Evolutionary conservation across 2,329 filamentous ascomycete genomes (phyloP), one percentile per base, ranked within the genome.

Genomic region (Boeremia exigua): DNA sequence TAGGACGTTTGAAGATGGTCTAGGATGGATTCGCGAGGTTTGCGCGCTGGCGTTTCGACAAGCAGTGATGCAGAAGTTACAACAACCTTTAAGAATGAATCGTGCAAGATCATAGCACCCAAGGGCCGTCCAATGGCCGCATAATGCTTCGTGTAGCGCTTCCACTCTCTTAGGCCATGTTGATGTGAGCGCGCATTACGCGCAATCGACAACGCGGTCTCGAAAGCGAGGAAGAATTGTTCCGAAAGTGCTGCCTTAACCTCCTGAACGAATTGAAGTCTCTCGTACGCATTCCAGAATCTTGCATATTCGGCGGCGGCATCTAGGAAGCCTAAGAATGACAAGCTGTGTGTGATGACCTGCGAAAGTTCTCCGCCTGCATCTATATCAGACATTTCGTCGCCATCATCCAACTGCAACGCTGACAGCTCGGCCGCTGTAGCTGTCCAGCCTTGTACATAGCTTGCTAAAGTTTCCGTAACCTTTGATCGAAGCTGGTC

Each of bases 171-270:
- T 17, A 91, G 80, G 27, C 84, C 79, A 43, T 83, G 82, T 59
- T 90, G 87, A 23, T 86, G 79, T 27, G 83, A 83, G 62, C 86
- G 87, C 2, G 88, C 84, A 75, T 96, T 96, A 51, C 94, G 89
- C 61, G 98, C 90, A 8, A 91, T 92, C 8, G 94, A 97, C 54
- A 96, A 88, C 8, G 92, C 90, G 0, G 91, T 92, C 77, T 98
- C 95, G 33, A 98, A 85, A 2, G 90, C 88, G 11, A 96, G 86
- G 62, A 97, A 82, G 71, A 96, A 96, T 6, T 86, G 82, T 68
- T 96, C 93, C 0, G 92, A 94, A 11, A 99, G 80, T 15, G 96
- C 83, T 29, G 83, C 81, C 48, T 87, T 87, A 30, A 96, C 77
- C 43, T 86, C 84, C 57, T 89, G 84, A 14, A 97, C 84, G 42